Conservation (phyloP, 192 early-diverging fungal species). For the Spinellus fusiger region DNA sequence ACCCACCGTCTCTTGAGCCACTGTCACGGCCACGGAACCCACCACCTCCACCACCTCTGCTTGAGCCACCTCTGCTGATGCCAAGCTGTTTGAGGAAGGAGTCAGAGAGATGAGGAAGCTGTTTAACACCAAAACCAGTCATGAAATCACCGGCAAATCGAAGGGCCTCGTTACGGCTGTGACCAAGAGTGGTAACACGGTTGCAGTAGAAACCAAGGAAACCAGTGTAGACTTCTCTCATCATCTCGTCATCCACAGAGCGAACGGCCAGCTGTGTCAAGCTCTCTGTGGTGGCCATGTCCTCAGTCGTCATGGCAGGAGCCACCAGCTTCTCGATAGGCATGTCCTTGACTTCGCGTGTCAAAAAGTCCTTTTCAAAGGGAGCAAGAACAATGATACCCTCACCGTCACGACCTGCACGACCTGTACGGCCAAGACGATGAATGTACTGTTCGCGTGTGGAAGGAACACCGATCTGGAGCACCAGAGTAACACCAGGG, state of each 20-base stretch:
- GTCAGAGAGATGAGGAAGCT: conserved; percentile 37
- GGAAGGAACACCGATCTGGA: conserved; percentile 84
- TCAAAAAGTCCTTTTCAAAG: conserved; percentile 72
- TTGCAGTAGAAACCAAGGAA: conserved; percentile 52
- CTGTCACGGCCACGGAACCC: background rate
- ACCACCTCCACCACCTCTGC: background rate
- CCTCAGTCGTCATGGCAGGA: conserved; percentile 22
- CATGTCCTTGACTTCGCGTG: conserved; percentile 44
- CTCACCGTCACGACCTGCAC: conserved; percentile 88
- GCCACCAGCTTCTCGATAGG: conserved; percentile 47
- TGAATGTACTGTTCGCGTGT: conserved; percentile 90
- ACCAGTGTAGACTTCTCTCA: conserved; percentile 51
- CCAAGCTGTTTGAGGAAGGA: conserved; percentile 42
- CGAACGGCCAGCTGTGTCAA: conserved; percentile 24
- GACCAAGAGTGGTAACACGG: conserved; percentile 33
- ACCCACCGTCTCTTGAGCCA: background rate
- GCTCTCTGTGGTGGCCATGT: conserved; percentile 15
- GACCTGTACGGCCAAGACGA: conserved; percentile 92
- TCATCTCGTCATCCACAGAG: conserved; percentile 41
- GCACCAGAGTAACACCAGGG: conserved; percentile 83
- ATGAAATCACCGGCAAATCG: conserved; percentile 37
- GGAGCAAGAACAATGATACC: conserved; percentile 77
- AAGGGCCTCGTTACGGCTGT: conserved; percentile 31
- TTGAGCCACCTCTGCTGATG: conserved; percentile 5
- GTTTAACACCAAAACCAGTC: conserved; percentile 35